Evolutionary conservation across 2,329 filamentous ascomycete genomes (phyloP).

Genomic region (Paecilomyces dactylethromorphus): DNA sequence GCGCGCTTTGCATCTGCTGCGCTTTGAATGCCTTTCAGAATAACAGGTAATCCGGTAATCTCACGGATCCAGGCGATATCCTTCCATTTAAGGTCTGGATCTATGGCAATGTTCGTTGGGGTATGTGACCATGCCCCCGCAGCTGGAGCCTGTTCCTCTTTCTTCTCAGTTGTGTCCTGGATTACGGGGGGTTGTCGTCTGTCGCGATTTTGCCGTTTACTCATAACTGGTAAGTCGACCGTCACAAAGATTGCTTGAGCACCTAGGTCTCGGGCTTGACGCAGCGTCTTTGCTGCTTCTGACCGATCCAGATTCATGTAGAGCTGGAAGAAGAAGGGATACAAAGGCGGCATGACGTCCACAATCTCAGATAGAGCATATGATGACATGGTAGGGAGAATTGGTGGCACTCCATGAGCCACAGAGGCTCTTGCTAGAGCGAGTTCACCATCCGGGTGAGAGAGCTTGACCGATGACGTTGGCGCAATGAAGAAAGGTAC

Average conservation of each 20-base stretch:
- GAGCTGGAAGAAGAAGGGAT: slow-evolving; percentile 40
- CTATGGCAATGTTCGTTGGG: not conserved
- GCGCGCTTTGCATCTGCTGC: not conserved
- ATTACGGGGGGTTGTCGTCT: slow-evolving; percentile 1
- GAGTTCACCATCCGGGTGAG: slow-evolving; percentile 53
- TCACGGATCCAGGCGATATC: not conserved
- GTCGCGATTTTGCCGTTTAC: slow-evolving; percentile 4
- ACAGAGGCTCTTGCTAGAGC: slow-evolving; percentile 43
- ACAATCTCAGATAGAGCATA: slow-evolving; percentile 47
- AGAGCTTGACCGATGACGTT: slow-evolving; percentile 35
- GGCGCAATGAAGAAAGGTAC: not conserved
- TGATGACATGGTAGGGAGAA: slow-evolving; percentile 49
- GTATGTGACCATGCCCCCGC: not conserved
- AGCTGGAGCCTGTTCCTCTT: slow-evolving; percentile 1
- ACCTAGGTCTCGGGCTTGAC: slow-evolving; percentile 4
- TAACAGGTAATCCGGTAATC: not conserved
- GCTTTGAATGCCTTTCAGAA: not conserved
- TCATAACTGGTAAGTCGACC: slow-evolving; percentile 13
- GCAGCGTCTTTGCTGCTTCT: slow-evolving; percentile 34
- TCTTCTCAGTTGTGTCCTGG: slow-evolving; percentile 1
- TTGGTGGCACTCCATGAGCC: slow-evolving; percentile 43
- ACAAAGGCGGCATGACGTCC: slow-evolving; percentile 15
- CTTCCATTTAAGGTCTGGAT: not conserved
- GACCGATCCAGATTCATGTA: slow-evolving; percentile 38
- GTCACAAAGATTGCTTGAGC: slow-evolving; percentile 16